These are phyloP conservation scores for Pythium insidiosum DNA, from an alignment of 352 stramenopile genomes.

Conservation along the genomic window DNA sequence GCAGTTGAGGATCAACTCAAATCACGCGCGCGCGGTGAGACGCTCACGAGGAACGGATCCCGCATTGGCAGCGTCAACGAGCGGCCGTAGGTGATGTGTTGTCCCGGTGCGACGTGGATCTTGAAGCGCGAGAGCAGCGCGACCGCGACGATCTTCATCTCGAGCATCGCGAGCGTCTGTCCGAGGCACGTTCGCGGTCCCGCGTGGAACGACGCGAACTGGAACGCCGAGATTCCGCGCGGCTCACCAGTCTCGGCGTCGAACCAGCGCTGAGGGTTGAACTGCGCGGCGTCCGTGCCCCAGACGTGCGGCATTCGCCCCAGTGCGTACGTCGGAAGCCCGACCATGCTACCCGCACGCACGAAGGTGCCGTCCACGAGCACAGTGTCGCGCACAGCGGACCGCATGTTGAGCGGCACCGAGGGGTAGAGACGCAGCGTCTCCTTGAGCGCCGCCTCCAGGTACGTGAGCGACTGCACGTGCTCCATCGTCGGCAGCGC, in stretches of 20 bases:
- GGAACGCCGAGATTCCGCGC: conserved; percentile 28
- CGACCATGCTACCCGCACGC: conserved; percentile 16
- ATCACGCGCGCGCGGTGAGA: too few relatives aligned
- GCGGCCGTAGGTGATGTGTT: conserved; percentile 33
- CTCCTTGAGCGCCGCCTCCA: conserved; percentile 45
- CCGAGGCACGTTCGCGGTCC: conserved; percentile 66
- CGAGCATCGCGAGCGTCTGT: conserved; percentile 65
- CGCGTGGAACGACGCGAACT: conserved; percentile 70
- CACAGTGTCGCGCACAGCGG: conserved; percentile 27
- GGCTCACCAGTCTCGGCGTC: conserved; percentile 26
- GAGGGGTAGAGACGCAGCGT: conserved; percentile 44
- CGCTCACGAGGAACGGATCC: conserved; percentile 5
- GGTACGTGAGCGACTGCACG: conserved; percentile 22
- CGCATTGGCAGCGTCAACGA: conserved; percentile 45
- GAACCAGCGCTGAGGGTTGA: conserved; percentile 65
- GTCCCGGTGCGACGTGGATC: conserved; percentile 21
- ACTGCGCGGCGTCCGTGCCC: conserved; percentile 41
- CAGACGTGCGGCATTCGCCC: conserved; percentile 51
- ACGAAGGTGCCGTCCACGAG: conserved; percentile 63
- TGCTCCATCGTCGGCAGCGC: conserved; percentile 22
- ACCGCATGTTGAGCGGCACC: conserved; percentile 32
- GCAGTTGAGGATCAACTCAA: too few relatives aligned
- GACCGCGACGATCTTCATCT: conserved; percentile 73
- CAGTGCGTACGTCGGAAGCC: conserved; percentile 40
- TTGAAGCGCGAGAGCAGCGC: conserved; percentile 53